Evolutionary conservation across 2,329 filamentous ascomycete species (phyloP), one percentile per base, ranked within the genome.

Genomic region (Zalaria obscura): DNA sequence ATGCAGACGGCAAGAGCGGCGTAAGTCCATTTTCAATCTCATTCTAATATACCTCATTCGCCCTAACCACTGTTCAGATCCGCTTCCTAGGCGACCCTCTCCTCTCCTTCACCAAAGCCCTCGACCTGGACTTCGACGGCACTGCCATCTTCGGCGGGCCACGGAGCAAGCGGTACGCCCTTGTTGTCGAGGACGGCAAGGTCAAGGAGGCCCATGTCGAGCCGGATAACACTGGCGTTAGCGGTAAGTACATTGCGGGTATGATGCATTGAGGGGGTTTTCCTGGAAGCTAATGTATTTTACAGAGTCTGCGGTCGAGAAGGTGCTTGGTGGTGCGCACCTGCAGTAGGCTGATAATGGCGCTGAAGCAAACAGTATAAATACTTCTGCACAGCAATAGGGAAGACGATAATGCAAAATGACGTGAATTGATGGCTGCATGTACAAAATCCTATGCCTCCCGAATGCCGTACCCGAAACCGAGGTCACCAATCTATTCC

Each of bases 31-130:
- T 25, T 33, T 18, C 27, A 25, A 28, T n/a, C 26, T 39, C 31
- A 8, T 33, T 9, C 27, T 27, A 4, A 26, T 8, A 10, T 27
- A 25, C 40, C 36, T 35, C 37, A 10, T n/a, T 32, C 29, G 18
- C 18, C 18, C 18, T 18, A 18, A 18, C 18, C 9, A 8, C 5
- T 8, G 35, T 29, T 18, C 47, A 91, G 83, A 80, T 94, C 54
- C 86, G 88, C 48, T 94, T 93, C 72, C 70, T 95, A 35, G 86
- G 80, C 39, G 88, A 94, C 61, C 83, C 86, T 5, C 72, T 76
- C 5, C 81, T 77, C 44, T 70, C 75, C 45, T 93, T 95, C 65
- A 91, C 84, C 49, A 80, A 85, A 59, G 80, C 82, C 3, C 70
- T 94, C 31, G 86, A 93, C 45, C 72, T 95, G 35, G 73, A 74